phyloP scores from a whole-genome alignment of 331 rosid species.

The Pyracantha coccinea region DNA sequence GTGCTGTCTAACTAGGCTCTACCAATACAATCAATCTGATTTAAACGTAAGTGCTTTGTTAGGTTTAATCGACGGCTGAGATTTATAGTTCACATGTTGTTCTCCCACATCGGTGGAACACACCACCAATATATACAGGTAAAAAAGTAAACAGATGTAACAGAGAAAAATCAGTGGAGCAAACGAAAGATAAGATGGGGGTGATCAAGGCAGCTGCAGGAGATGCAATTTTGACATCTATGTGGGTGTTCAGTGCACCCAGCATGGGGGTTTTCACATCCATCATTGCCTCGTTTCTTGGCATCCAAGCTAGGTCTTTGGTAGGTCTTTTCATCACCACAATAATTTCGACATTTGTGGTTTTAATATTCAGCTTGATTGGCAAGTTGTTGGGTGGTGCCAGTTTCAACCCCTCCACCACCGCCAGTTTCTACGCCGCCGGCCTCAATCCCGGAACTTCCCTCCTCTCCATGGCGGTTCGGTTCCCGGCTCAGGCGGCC shows the following conservation, averaged over 20 bases:
- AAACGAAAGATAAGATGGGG: slow-evolving; percentile 10
- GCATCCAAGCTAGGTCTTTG: slow-evolving; percentile 24
- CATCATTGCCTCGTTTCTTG: slow-evolving; percentile 23
- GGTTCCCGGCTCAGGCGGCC: slow-evolving; percentile 54
- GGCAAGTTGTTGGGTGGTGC: slow-evolving; percentile 49
- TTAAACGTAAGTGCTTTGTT: too few relatives aligned
- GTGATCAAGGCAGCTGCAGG: slow-evolving; percentile 26
- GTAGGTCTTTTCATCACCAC: slow-evolving; percentile 35
- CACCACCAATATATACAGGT: too few relatives aligned
- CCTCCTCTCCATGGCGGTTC: slow-evolving; percentile 29
- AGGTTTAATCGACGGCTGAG: neutral
- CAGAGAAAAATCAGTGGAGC: neutral
- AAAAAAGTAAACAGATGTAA: neutral
- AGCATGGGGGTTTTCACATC: slow-evolving; percentile 24
- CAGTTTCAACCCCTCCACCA: slow-evolving; percentile 58
- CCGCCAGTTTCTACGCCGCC: slow-evolving; percentile 35
- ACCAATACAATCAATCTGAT: neutral
- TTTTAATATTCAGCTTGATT: slow-evolving; percentile 27
- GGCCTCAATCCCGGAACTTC: slow-evolving; percentile 35
- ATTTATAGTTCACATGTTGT: neutral
- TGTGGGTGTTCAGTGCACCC: slow-evolving; percentile 44
- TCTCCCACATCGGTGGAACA: neutral
- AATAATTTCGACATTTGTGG: slow-evolving; percentile 11
- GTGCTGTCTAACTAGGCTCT: neutral
- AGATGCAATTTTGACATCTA: slow-evolving; percentile 47